phyloP scores from a whole-genome alignment of 2,329 filamentous ascomycete species.

The Colletotrichum navitas region DNA sequence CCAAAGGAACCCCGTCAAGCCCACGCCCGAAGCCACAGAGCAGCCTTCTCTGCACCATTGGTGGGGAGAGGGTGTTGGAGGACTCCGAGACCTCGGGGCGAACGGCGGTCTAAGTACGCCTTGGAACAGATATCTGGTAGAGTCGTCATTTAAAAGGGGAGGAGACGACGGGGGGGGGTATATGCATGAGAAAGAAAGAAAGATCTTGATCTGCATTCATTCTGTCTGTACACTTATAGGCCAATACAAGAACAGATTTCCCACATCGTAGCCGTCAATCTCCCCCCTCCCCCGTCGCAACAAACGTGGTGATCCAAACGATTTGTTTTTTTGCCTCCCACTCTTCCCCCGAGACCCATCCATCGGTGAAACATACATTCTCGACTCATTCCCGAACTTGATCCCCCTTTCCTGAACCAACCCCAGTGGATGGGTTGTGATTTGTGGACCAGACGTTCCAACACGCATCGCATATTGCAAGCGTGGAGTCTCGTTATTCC shows the following conservation, averaged over 20 bases:
- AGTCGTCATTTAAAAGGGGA: background rate
- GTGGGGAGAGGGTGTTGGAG: background rate
- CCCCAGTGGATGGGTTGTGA: background rate
- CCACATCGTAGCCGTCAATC: background rate
- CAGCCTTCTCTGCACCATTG: slow-evolving; percentile 2
- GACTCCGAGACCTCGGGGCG: slow-evolving; percentile 1
- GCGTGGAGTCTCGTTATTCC: background rate
- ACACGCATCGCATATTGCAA: background rate
- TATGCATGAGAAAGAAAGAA: background rate
- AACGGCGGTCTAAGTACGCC: background rate
- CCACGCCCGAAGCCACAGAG: background rate
- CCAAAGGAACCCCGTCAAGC: background rate
- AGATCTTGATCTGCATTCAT: slow-evolving; percentile 4
- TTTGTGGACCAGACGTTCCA: background rate
- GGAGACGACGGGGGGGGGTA: background rate
- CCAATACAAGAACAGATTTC: slow-evolving; percentile 5
- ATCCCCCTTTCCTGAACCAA: background rate
- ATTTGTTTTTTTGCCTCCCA: background rate
- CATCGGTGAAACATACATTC: slow-evolving; percentile 10
- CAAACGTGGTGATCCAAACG: slow-evolving; percentile 12
- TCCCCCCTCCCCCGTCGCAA: background rate
- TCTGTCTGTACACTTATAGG: slow-evolving; percentile 4
- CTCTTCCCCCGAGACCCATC: slow-evolving; percentile 9
- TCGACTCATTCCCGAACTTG: background rate
- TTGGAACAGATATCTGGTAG: background rate